Percentiles rank a stretch among this genome's conserved stretches.
Evolutionary conservation across 306 rosid genomes (phyloP).

Genomic region (Lathyrus oleraceus): DNA sequence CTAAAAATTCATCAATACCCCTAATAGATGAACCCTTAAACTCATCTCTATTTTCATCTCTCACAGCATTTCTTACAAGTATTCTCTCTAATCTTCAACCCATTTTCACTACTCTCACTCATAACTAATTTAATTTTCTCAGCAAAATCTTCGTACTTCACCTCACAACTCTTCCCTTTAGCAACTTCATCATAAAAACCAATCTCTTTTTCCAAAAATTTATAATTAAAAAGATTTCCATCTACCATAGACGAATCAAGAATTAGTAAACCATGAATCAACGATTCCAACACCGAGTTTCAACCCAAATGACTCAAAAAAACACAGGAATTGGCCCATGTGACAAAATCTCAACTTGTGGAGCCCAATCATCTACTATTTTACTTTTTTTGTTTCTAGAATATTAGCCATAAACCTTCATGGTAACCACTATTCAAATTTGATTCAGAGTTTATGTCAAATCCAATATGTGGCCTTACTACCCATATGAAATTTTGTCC

Average conservation of each 20-base stretch:
- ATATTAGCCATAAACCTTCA: constrained; percentile 48
- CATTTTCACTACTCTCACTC: constrained; percentile 34
- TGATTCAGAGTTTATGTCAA: constrained; percentile 64
- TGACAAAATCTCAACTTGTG: constrained; percentile 63
- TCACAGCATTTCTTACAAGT: constrained; percentile 40
- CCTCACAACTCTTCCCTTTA: constrained; percentile 62
- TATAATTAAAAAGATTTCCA: constrained; percentile 66
- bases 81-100: constrained; percentile 53
- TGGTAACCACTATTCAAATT: constrained; percentile 59
- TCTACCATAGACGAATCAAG: constrained; percentile 81
- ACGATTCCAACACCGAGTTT: constrained; percentile 72
- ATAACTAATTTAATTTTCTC: constrained; percentile 49
- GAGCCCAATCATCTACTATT: constrained; percentile 65
- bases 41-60: constrained; percentile 39
- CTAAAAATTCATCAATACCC: constrained; percentile 55
- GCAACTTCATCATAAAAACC: constrained; percentile 75
- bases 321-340: constrained; percentile 54
- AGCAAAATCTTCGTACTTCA: constrained; percentile 42
- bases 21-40: constrained; percentile 48
- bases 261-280: constrained; percentile 61
- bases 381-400: constrained; percentile 33
- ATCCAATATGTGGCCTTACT: constrained; percentile 63
- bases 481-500: constrained; percentile 46
- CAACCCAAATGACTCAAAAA: constrained; percentile 77
- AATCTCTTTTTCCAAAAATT: constrained; percentile 51